These are phyloP conservation scores for Pleurotus tuoliensis DNA, from an alignment of 768 basidiomycete species.

Conservation along the genomic window DNA sequence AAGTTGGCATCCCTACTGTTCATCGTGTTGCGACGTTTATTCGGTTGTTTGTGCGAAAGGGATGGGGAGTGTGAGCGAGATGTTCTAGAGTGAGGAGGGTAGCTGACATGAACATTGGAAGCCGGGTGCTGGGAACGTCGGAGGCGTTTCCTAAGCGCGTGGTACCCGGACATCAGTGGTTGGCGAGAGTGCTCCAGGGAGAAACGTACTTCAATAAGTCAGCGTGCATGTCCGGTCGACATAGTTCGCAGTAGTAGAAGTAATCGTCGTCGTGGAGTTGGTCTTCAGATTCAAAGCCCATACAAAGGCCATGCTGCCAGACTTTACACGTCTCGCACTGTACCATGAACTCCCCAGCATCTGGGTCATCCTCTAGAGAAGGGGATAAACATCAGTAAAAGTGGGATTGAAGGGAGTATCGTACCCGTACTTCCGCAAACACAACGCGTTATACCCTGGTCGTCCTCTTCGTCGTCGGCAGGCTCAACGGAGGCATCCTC, in stretches of 20 bases:
- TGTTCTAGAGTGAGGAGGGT: constrained; percentile 47
- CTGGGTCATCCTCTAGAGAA: constrained; percentile 65
- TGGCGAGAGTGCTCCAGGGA: constrained; percentile 9
- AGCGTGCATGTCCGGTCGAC: constrained; percentile 80
- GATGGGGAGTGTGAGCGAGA: constrained; percentile 76
- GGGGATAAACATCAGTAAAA: constrained; percentile 20
- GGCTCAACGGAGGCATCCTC: constrained; percentile 37
- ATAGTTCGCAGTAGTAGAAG: constrained; percentile 93
- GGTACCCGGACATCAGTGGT: constrained; percentile 16
- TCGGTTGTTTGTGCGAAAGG: constrained; percentile 52
- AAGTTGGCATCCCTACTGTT: constrained; percentile 94
- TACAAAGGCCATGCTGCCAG: constrained; percentile 97
- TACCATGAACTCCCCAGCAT: constrained; percentile 95
- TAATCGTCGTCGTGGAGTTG: constrained; percentile 77
- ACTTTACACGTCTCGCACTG: constrained; percentile 96
- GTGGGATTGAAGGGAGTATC: constrained; percentile 16
- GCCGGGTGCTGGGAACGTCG: constrained; percentile 50
- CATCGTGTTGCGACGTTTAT: constrained; percentile 94
- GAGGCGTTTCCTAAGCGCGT: constrained; percentile 47
- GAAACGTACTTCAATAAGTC: constrained; percentile 75
- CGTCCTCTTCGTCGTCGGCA: constrained; percentile 54
- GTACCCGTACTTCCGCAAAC: constrained; percentile 79
- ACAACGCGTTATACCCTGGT: constrained; percentile 72
- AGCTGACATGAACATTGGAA: constrained; percentile 54
- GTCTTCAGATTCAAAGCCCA: constrained; percentile 83